Base-by-base conservation (phyloP, 768 basidiomycete species). In the Leccinum aurantiacum region DNA sequence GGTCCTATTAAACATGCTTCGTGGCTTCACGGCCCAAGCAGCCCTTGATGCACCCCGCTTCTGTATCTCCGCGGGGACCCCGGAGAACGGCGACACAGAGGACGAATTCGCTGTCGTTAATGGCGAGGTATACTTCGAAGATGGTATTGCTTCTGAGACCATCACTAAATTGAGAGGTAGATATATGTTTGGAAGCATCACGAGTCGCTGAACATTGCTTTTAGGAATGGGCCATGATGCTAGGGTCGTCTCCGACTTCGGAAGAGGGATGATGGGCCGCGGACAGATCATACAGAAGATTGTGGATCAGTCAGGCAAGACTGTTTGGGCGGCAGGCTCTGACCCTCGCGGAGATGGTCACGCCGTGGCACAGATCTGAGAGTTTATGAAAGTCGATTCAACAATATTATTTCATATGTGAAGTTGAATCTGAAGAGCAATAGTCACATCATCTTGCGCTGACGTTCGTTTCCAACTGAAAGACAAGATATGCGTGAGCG, bases 291-390 rank as follows among this genome's bases (percentile, higher is more conserved):
- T 98, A 63, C 94, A 96, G 75, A 89, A 83, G 71, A 72, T 91
- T 19, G 76, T 80, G 7, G 83, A 88, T 69, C 76, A 75, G 51
- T 84, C 85, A 29, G 91, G 92, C 14, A 78, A 75, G 71, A 77
- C 82, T n/a, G 89, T 95, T 5, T 98, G 97, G 97, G 95, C 91
- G 1, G 96, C 92, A 24, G 96, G 95, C 6, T 93, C 90, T 4
- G 97, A 99, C 73, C 84, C 84, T 58, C 84, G 95, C 37, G 90
- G 83, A 17, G 95, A 96, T 72, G 95, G 95, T 14, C 90, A 93
- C 68, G 95, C 93, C 37, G 85, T 83, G 19, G 85, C 88, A 17
- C 93, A 97, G 69, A 93, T 95, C 56, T 95, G 73, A 76, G 57
- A 13, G 9, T 27, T 25, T 46, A 53, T 53, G 2, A 19, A 44